Evolutionary conservation across 140 eudicot genomes (phyloP), one percentile per base, ranked within the genome.

Genomic region (Ambrosia hybrid): DNA sequence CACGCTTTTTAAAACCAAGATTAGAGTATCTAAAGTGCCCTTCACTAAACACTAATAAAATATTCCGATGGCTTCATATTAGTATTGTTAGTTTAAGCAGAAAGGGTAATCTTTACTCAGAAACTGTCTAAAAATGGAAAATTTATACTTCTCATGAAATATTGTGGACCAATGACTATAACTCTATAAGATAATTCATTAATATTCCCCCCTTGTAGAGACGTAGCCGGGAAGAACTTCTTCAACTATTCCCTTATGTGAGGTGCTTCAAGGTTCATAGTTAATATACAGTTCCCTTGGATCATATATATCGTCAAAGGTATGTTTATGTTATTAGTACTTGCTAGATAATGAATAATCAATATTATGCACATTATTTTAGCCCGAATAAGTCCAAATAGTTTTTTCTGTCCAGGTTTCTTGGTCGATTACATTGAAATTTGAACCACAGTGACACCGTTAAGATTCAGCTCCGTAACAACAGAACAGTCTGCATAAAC

Each of bases 181-280:
- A 21, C 30, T 21, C 58, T 21, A 13, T 6, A 65, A 72, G 57
- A 1, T n/a, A 0, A 59, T 51, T 57, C 6, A 16, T 61, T 37
- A 13, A 56, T 15, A 57, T 71, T 69, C 10, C 6, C 33, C 64
- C 62, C 57, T 73, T 77, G 65, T 69, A 92, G 98, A 89, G 87
- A 75, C 86, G 98, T 48, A 89, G 85, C 81, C 96, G 86, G 41
- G 92, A 82, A 60, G 85, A 92, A 65, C 87, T 92, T 70, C 87
- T 92, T 60, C 88, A 79, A 52, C 46, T 92, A 72, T 92, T 92
- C 73, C 96, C 98, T 0, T 79, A 80, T 78, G 63, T 92, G 26
- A 41, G 49, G 62, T 87, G 95, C 86, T 92, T 92, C 77, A 89
- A 92, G 80, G 96, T 92, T 73, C 98, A 92, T 79, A 89, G 96